Base-by-base conservation (phyloP, 495 filamentous ascomycete species). In the Aspergillus haitiensis region DNA sequence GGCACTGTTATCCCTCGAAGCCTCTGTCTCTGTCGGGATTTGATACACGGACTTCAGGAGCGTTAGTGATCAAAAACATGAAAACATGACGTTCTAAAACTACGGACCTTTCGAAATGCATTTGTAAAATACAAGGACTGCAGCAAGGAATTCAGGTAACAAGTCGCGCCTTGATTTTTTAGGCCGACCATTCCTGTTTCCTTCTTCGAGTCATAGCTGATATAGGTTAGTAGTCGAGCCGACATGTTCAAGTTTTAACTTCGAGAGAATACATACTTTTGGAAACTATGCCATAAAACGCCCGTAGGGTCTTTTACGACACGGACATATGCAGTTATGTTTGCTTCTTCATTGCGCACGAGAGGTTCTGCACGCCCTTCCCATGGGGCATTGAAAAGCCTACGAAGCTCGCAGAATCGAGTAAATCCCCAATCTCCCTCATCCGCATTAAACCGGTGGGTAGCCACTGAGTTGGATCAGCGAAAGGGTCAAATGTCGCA, bases 381-480 rank as follows among this genome's bases (percentile, higher is more conserved):
- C 83, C 85, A 95, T 6, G 81, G 77, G 18, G 82, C 70, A 55
- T 81, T 85, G 69, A 97, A 96, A 66, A 97, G 84, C 66, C 84
- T 88, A 34, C 91, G 83, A 49, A 95, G 75, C 65, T 97, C 93
- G 18, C 87, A 85, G 69, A 97, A 99, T 53, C 92, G 75, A 5
- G 95, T 98, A 67, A 99, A 99, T 1, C 94, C 94, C 94, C 94
- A 99, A 65, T 99, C 94, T n/a, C 90, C 90, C 75, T 99, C 94
- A 18, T 97, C 93, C 42, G 86, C 88, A 10, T 90, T 97, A 69
- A 97, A 99, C 54, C 94, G 87, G 67, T 99, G 94, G 58, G 91
- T 91, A 46, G 83, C 83, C 58, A 82, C 83, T 86, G 65, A 56
- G 48, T 63, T 39, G 58, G 16, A 49, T 71, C 46, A 72, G 66